phyloP scores from a whole-genome alignment of 345 rosid species.

The Gossypium mustelinum region DNA sequence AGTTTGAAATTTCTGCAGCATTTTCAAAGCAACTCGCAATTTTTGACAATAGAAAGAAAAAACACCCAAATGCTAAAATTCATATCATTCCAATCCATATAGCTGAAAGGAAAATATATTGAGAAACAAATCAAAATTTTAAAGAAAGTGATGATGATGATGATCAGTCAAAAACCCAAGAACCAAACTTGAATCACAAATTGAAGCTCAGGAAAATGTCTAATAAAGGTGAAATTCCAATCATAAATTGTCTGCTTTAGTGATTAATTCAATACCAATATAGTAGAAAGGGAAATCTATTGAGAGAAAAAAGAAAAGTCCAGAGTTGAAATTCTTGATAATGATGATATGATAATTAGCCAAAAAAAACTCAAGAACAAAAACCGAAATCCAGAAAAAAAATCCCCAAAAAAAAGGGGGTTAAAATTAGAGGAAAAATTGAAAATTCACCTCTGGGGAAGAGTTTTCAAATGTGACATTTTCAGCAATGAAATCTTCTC shows the following conservation, averaged over 20 bases:
- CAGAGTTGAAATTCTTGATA: too few relatives aligned
- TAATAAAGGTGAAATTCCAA: not conserved
- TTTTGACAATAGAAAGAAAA: not conserved
- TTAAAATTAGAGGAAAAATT: not conserved
- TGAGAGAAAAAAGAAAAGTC: too few relatives aligned
- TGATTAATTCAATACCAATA: too few relatives aligned
- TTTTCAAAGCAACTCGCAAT: not conserved
- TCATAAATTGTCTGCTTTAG: not conserved
- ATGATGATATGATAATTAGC: too few relatives aligned
- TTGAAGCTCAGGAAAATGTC: too few relatives aligned
- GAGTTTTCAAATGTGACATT: conserved; percentile 95
- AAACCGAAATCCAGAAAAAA: not conserved
- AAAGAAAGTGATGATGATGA: not conserved
- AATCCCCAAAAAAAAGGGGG: not conserved
- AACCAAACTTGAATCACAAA: not conserved
- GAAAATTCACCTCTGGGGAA: conserved; percentile 58
- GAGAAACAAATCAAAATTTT: not conserved
- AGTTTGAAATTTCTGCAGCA: not conserved
- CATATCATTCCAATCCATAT: not conserved
- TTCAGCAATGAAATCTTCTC: conserved; percentile 94
- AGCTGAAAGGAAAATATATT: too few relatives aligned
- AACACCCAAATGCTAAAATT: not conserved
- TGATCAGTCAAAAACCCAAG: not conserved
- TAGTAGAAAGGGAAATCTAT: too few relatives aligned
- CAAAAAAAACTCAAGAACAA: too few relatives aligned